Evolutionary conservation across 2,329 filamentous ascomycete species (phyloP).

Genomic region (Hymenoscyphus linearis): DNA sequence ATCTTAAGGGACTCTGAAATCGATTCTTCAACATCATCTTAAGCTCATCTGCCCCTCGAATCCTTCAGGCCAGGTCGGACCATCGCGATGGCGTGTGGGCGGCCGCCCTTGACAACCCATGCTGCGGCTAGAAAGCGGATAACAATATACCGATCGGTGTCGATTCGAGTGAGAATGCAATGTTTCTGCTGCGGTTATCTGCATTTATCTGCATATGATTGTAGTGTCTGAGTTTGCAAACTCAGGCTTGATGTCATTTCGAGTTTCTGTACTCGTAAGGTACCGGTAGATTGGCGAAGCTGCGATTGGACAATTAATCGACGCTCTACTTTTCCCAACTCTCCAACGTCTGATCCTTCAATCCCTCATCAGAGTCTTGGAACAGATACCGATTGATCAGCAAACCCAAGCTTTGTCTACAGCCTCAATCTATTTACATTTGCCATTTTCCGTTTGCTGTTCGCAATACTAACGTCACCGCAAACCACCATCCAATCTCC

Average conservation of each 20-base stretch:
- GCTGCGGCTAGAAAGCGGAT: background rate
- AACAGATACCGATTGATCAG: background rate
- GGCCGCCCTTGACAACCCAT: background rate
- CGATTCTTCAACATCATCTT: background rate
- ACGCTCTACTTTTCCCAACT: background rate
- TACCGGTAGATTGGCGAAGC: background rate
- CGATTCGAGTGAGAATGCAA: background rate
- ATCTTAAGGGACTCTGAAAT: background rate
- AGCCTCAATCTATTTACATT: background rate
- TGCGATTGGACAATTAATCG: background rate
- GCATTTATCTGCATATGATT: background rate
- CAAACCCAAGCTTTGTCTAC: background rate
- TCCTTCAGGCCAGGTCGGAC: background rate
- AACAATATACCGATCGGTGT: background rate
- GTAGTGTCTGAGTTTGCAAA: background rate
- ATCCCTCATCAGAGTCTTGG: background rate
- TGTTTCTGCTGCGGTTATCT: background rate
- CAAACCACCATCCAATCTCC: background rate
- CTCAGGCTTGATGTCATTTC: background rate
- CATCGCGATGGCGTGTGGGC: background rate
- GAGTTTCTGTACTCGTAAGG: background rate
- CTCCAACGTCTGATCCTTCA: background rate
- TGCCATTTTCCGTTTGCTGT: background rate
- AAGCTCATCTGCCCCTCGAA: background rate
- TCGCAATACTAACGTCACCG: background rate